Evolutionary conservation across 75 land plant genomes (phyloP).

Genomic region (Picea glauca): DNA sequence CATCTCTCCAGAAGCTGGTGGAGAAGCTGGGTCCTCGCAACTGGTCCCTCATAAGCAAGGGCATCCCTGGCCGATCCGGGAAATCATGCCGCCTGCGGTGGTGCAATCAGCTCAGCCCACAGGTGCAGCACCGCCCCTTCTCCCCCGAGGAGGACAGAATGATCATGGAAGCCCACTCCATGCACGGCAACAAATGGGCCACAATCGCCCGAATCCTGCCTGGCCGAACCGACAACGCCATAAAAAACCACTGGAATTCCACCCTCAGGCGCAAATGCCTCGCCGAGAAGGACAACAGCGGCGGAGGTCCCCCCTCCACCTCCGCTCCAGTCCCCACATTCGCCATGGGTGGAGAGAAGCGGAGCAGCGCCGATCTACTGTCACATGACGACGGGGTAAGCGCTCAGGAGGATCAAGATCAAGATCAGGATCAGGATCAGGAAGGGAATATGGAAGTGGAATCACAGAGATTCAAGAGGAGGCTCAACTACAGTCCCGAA

Average conservation of each 20-base stretch:
- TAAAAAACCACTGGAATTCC: conserved; percentile 72
- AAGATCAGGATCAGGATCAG: no score
- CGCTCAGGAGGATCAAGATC: conserved; percentile 13
- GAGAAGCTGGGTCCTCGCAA: conserved; percentile 54
- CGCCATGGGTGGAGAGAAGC: conserved; percentile 24
- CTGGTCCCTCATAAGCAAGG: conserved; percentile 71
- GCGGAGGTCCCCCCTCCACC: neutral
- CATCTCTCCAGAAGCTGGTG: conserved; percentile 39
- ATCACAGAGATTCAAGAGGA: conserved; percentile 34
- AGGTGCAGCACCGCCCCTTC: conserved; percentile 82
- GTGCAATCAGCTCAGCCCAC: conserved; percentile 88
- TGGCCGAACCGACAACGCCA: conserved; percentile 84
- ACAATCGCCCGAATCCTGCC: conserved; percentile 63
- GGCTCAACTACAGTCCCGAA: conserved; percentile 9
- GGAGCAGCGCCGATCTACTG: conserved; percentile 22
- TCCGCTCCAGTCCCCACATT: conserved; percentile 3
- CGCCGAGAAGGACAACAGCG: conserved; percentile 16
- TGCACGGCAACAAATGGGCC: conserved; percentile 91
- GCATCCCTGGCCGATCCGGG: conserved; percentile 64
- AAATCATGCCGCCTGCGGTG: conserved; percentile 81
- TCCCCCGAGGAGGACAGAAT: conserved; percentile 50
- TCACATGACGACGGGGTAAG: conserved; percentile 19
- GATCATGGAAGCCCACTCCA: conserved; percentile 48
- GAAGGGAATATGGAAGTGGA: conserved; percentile 23
- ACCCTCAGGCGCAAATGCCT: conserved; percentile 44